These are phyloP conservation scores for Arthrobotrys entomopaga DNA, from an alignment of 2,329 filamentous ascomycete genomes.

Conservation along the genomic window DNA sequence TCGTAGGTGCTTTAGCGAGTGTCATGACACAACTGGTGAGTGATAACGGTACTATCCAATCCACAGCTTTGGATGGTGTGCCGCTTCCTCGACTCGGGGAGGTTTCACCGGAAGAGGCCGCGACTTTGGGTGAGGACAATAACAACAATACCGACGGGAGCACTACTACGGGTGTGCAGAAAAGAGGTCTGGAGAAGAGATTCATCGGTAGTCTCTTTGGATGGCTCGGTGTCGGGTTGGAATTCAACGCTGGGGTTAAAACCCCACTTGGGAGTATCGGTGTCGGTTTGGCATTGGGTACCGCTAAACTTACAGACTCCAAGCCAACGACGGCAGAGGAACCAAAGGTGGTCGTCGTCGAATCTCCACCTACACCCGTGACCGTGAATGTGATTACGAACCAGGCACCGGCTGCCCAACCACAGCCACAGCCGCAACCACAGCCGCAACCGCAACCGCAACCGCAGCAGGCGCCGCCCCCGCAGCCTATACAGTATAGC, in stretches of 20 bases:
- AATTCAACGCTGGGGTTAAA: neutral
- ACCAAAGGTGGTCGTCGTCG: slow-evolving; percentile 7
- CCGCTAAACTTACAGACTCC: slow-evolving; percentile 1
- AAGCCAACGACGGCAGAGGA: neutral
- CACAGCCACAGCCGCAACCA: neutral
- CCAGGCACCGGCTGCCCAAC: slow-evolving; percentile 13
- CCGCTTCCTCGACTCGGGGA: neutral
- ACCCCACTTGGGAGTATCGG: slow-evolving; percentile 16
- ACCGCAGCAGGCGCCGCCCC: neutral
- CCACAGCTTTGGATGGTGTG: slow-evolving; percentile 10
- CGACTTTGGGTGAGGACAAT: neutral
- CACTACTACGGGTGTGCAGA: no score
- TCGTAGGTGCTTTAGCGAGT: slow-evolving; percentile 9
- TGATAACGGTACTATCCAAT: slow-evolving; percentile 8
- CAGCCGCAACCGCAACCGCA: neutral
- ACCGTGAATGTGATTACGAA: slow-evolving; percentile 7
- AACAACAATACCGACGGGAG: no score
- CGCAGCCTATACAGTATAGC: neutral
- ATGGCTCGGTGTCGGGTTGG: slow-evolving; percentile 5
- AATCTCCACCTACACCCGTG: neutral
- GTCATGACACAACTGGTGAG: neutral
- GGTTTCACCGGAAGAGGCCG: neutral
- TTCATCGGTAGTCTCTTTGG: slow-evolving; percentile 12
- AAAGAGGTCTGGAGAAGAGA: slow-evolving; percentile 24
- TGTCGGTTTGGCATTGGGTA: slow-evolving; percentile 11